phyloP scores from a whole-genome alignment of 305 asterid species.

The Fraxinus albicans region DNA sequence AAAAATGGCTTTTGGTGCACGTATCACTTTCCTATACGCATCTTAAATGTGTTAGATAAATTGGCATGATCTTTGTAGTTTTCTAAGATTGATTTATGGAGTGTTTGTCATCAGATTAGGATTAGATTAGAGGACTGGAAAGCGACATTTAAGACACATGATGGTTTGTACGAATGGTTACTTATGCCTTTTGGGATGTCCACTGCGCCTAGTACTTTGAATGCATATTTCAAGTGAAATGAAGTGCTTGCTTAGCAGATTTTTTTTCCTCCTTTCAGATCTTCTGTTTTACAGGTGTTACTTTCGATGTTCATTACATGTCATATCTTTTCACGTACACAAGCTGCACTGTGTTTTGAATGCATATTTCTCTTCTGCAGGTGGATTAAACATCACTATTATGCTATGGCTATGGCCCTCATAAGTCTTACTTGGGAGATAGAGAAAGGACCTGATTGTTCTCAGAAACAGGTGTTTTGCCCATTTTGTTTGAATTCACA shows the following conservation, averaged over 20 bases:
- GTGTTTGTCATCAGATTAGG: not conserved
- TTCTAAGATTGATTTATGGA: not conserved
- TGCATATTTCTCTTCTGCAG: slow-evolving; percentile 41
- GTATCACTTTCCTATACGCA: not conserved
- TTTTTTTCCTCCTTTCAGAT: not conserved
- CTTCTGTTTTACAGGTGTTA: slow-evolving; percentile 4
- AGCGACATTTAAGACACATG: not conserved
- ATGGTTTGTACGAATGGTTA: not conserved
- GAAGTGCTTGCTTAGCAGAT: not conserved
- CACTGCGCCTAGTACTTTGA: not conserved
- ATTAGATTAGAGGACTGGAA: not conserved
- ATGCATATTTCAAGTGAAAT: too few relatives aligned
- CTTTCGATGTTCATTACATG: not conserved
- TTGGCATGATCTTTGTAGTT: not conserved
- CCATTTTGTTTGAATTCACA: slow-evolving; percentile 5
- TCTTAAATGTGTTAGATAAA: not conserved
- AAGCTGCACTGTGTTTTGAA: slow-evolving; percentile 3
- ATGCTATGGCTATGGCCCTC: slow-evolving; percentile 92
- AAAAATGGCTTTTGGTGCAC: not conserved
- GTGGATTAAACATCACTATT: slow-evolving; percentile 96
- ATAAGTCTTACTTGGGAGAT: slow-evolving; percentile 98
- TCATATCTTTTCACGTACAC: not conserved
- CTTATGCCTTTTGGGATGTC: not conserved
- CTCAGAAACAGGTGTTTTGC: slow-evolving; percentile 74
- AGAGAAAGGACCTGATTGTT: slow-evolving; percentile 77